A percentile compares a stretch with the other conserved stretches of the same genome.
Conservation (phyloP, 1,284 basidiomycete species). For the Puccinia sorghi region DNA sequence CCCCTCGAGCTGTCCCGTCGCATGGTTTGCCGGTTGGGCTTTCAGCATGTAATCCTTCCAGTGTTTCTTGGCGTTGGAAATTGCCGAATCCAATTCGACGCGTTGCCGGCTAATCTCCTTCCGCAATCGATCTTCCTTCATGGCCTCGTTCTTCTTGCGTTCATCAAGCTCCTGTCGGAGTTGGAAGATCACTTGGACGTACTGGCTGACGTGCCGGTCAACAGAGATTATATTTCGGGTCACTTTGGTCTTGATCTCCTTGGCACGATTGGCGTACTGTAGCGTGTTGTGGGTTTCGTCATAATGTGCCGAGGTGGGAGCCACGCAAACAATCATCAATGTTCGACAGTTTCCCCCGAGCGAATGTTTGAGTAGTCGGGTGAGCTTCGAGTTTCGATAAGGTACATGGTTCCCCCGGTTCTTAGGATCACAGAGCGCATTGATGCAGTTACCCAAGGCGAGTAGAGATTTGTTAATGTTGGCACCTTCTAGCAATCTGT, state of each 20-base stretch:
- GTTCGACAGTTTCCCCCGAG: slow-evolving; percentile 97
- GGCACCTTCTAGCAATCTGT: slow-evolving; percentile 92
- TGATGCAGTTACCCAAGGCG: slow-evolving; percentile 93
- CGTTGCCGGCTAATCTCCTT: slow-evolving; percentile 23
- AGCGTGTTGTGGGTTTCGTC: slow-evolving; percentile 97
- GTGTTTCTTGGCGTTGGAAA: slow-evolving; percentile 33
- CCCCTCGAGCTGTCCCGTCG: slow-evolving; percentile 26
- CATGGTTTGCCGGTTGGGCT: slow-evolving; percentile 8
- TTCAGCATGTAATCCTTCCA: slow-evolving; percentile 36
- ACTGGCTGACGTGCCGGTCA: slow-evolving; percentile 86
- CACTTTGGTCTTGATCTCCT: slow-evolving; percentile 89
- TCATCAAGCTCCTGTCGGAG: slow-evolving; percentile 48
- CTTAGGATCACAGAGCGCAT: slow-evolving; percentile 84
- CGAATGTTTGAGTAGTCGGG: slow-evolving; percentile 90
- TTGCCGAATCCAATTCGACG: slow-evolving; percentile 27
- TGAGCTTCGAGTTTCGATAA: slow-evolving; percentile 94
- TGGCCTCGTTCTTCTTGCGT: slow-evolving; percentile 26
- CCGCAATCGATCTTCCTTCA: slow-evolving; percentile 18
- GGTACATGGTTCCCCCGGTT: slow-evolving; percentile 82
- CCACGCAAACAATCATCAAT: slow-evolving; percentile 78
- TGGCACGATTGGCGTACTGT: slow-evolving; percentile 90
- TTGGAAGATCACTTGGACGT: slow-evolving; percentile 59
- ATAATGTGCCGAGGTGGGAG: slow-evolving; percentile 88
- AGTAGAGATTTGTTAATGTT: slow-evolving; percentile 97
- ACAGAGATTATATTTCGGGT: slow-evolving; percentile 91